These are phyloP conservation scores for Carpinus fangiana DNA, from an alignment of 306 rosid species.

Conservation along the genomic window DNA sequence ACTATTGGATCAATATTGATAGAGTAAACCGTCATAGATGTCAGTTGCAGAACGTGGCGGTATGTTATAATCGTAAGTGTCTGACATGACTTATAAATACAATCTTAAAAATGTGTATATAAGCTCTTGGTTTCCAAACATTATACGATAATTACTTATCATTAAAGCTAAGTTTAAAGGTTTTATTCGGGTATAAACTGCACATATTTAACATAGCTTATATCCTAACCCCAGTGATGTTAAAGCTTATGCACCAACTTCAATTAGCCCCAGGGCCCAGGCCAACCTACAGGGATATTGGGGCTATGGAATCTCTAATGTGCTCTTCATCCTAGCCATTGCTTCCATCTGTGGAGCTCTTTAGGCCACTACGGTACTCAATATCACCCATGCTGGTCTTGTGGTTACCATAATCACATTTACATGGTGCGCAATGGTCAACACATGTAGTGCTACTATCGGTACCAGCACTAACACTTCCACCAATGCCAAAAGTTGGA, in stretches of 20 bases:
- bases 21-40: too few relatives aligned
- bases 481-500: not conserved
- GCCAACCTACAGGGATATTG: not conserved
- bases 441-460: not conserved
- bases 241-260: not conserved
- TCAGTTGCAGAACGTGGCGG: too few relatives aligned
- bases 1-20: too few relatives aligned
- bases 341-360: conserved; percentile 13
- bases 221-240: not conserved
- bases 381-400: not conserved
- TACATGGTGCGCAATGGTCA: not conserved
- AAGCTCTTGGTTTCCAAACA: too few relatives aligned
- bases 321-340: not conserved
- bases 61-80: too few relatives aligned
- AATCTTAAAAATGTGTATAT: too few relatives aligned
- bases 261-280: not conserved
- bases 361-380: not conserved
- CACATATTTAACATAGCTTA: not conserved
- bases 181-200: not conserved
- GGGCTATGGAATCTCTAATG: not conserved
- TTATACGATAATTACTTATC: not conserved
- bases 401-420: conserved; percentile 16
- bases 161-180: not conserved
- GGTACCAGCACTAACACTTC: not conserved
- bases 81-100: too few relatives aligned